Evolutionary conservation across 2,329 filamentous ascomycete genomes (phyloP), one percentile per base, ranked within the genome.

Genomic region (Pseudogymnoascus sp.): DNA sequence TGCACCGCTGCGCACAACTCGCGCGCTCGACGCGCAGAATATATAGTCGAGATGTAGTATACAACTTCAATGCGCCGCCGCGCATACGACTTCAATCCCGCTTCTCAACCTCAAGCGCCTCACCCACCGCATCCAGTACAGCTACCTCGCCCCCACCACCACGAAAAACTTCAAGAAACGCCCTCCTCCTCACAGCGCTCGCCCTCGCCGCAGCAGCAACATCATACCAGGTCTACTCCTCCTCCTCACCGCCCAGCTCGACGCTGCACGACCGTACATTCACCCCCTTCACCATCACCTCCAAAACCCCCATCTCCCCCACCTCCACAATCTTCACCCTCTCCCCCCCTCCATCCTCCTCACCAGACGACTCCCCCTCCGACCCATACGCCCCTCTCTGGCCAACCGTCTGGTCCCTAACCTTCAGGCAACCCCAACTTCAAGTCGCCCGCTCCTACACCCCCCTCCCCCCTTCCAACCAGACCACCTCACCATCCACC

Each of bases 381-480:
- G 10, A 33, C 31, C 10, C 31, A 3, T 33, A 33, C 31, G 10
- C 31, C 31, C 5, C 31, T 7, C 31, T 33, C 26, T 26, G 26
- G 26, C 6, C 26, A 26, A 26, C 26, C 3, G 2, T 26, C 26
- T 26, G 26, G 26, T 26, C 26, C 26, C 26, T 26, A 26, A 26
- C 26, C 26, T 26, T 26, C 26, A 26, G 6, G 6, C 26, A 26
- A 38, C 44, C 44, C 19, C 87, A 96, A 74, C 77, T 97, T 64
- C 93, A 97, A 76, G 96, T 99, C 69, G 90, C 91, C 47, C 80
- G 95, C 66, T 87, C 91, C 64, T 99, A 99, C 76, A 97, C 95
- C 3, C 92, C 93, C 0, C 79, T 99, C 0, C 93, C 91, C 0
- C 82, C 85, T 0, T 26, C 26, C 2, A 33, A 44, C 38, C 35